A percentile compares a stretch with the other conserved stretches of the same genome.
Evolutionary conservation across 805 yeast genomes (phyloP).

Genomic region (Candida qinlingensis): DNA sequence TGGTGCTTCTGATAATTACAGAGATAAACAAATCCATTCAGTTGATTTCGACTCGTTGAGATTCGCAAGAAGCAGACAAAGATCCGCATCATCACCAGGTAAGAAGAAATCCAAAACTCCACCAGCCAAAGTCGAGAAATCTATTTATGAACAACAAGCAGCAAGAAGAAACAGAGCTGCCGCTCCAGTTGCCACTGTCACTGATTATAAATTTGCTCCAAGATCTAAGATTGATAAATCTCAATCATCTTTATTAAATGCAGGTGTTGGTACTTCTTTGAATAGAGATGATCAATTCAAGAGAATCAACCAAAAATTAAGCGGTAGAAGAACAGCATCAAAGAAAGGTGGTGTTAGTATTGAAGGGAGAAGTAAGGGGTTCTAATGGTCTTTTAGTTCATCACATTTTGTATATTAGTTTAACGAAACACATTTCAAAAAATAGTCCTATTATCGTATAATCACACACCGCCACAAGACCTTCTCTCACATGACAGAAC

Average conservation of each 20-base stretch:
- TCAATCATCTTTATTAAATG: conserved; percentile 30
- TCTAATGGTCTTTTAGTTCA: background rate
- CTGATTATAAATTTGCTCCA: conserved; percentile 90
- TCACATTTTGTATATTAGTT: background rate
- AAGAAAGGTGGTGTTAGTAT: conserved; percentile 74
- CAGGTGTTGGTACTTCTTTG: conserved; percentile 47
- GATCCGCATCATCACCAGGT: background rate
- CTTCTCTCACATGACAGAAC: background rate
- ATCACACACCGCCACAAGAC: background rate
- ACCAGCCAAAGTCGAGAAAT: conserved; percentile 32
- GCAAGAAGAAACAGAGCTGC: conserved; percentile 92
- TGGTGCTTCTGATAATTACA: conserved; percentile 91
- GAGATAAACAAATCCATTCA: conserved; percentile 72
- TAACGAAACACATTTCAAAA: no score
- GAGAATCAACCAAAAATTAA: conserved; percentile 51
- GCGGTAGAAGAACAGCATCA: conserved; percentile 19
- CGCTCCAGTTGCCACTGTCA: conserved; percentile 85
- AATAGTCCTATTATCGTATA: background rate
- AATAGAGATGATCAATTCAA: conserved; percentile 75
- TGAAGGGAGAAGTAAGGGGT: conserved; percentile 36
- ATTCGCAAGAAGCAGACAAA: conserved; percentile 13
- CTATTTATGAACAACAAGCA: conserved; percentile 85
- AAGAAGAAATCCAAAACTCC: conserved; percentile 13
- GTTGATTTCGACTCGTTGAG: conserved; percentile 54
- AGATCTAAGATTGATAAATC: conserved; percentile 48